Evolutionary conservation across 208 protist species (phyloP), one percentile per base, ranked within the genome.

Genomic region (Herpetomonas tarakana): DNA sequence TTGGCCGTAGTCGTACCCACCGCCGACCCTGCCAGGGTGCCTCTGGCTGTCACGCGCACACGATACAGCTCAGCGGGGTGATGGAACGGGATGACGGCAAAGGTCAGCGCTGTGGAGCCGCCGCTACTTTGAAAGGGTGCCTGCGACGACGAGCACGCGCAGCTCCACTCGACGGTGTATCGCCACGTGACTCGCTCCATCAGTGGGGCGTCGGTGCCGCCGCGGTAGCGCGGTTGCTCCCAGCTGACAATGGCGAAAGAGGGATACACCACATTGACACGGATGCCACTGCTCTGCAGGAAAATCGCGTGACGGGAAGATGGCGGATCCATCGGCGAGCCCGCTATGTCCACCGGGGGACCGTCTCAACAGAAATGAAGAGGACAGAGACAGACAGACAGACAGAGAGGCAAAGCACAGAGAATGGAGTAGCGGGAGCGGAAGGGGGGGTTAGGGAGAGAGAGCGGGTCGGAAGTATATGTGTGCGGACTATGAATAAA

Each of bases 151-250:
- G 45, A 22, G 29, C 69, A 80, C 9, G 75, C 35, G 30, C 72
- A 78, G 50, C 29, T 74, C 71, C 83, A 88, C 67, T 88, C 81
- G 0, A 88, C 58, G 19, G 62, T 46, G 51, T 88, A 92, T 18
- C 67, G 41, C 85, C 85, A 92, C 29, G 35, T 62, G 0, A 68
- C 60, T 30, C 59, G 35, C 6, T 76, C 58, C 3, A 52, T 52
- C 3, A 74, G 60, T 18, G 58, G 9, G 1, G 22, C n/a, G n/a
- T n/a, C n/a, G n/a, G n/a, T 55, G 1, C 11, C 53, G 35, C 24
- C 39, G 16, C 14, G 1, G 0, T 35, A 14, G 25, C 52, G 61
- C 21, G 82, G 78, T 3, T 41, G 69, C 21, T 70, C 54, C 83
- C 83, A 91, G 45, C 44, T 71, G 11, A 91, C 45, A 3, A 86